These are phyloP conservation scores for Sanghuangporus baumii DNA, from an alignment of 1,284 basidiomycete species.

Conservation along the genomic window DNA sequence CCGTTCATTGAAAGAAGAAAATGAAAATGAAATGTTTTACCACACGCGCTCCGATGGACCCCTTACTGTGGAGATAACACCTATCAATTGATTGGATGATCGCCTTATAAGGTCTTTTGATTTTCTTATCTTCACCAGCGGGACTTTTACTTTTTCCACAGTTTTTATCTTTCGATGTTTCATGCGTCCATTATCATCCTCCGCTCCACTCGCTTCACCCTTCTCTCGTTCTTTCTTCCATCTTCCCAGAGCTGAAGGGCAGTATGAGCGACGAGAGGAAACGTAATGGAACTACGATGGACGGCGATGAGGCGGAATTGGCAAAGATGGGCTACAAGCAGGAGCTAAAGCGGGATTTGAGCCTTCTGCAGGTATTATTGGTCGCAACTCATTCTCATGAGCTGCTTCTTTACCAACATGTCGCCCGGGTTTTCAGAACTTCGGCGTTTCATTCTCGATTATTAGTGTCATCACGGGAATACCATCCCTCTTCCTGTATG, in stretches of 20 bases:
- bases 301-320: conserved; percentile 53
- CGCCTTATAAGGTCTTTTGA: background rate
- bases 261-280: background rate
- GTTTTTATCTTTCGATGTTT: background rate
- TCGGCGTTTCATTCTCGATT: conserved; percentile 72
- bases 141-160: background rate
- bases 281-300: conserved; percentile 5
- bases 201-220: background rate
- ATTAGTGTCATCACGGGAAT: conserved; percentile 69
- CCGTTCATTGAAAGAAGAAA: background rate
- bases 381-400: background rate
- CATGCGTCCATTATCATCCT: background rate
- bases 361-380: conserved; percentile 46
- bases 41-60: background rate
- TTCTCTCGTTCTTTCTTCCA: background rate
- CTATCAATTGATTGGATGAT: background rate
- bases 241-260: background rate
- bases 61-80: background rate
- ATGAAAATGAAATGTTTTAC: background rate
- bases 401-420: background rate
- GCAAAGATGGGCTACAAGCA: conserved; percentile 74
- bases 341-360: conserved; percentile 62
- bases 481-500: conserved; percentile 60
- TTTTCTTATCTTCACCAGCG: background rate
- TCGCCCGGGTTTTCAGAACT: conserved; percentile 45